Percentiles rank a stretch among this genome's conserved stretches.
Conservation (phyloP, 768 basidiomycete genomes). For the Dentipellis sp. region DNA sequence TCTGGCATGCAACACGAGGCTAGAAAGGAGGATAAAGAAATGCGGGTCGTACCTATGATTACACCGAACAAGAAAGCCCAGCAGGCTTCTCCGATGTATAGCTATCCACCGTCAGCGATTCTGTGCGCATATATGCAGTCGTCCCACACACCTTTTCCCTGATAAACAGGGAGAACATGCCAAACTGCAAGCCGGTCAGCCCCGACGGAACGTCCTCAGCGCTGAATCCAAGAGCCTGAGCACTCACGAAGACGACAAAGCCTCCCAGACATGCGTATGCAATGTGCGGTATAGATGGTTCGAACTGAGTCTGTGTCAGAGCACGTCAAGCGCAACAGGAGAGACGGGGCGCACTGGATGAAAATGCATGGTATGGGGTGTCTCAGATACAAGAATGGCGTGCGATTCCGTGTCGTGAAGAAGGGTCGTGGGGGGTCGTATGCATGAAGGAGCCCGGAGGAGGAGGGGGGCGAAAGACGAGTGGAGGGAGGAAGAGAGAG, state of each 20-base stretch:
- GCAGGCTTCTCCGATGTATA: slow-evolving; percentile 95
- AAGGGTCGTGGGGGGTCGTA: no score
- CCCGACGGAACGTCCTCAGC: not conserved
- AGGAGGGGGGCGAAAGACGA: no score
- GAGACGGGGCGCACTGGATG: slow-evolving; percentile 32
- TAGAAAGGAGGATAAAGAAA: not conserved
- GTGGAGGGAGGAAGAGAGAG: no score
- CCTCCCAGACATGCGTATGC: slow-evolving; percentile 72
- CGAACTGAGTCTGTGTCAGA: slow-evolving; percentile 29
- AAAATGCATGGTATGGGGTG: slow-evolving; percentile 30
- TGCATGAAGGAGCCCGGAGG: no score
- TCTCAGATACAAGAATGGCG: not conserved
- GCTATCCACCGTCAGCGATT: slow-evolving; percentile 24
- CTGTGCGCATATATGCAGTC: not conserved
- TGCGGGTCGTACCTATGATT: slow-evolving; percentile 55
- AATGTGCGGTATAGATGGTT: slow-evolving; percentile 63
- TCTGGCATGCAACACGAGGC: not conserved
- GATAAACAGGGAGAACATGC: slow-evolving; percentile 90
- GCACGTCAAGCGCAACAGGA: not conserved
- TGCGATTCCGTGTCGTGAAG: not conserved
- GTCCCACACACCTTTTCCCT: slow-evolving; percentile 64
- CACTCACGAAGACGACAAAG: slow-evolving; percentile 66
- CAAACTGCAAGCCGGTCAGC: slow-evolving; percentile 47
- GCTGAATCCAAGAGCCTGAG: not conserved
- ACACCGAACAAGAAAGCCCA: slow-evolving; percentile 93